Evolutionary conservation across 2,329 filamentous ascomycete genomes (phyloP).

Genomic region (Byssochlamys sp.): DNA sequence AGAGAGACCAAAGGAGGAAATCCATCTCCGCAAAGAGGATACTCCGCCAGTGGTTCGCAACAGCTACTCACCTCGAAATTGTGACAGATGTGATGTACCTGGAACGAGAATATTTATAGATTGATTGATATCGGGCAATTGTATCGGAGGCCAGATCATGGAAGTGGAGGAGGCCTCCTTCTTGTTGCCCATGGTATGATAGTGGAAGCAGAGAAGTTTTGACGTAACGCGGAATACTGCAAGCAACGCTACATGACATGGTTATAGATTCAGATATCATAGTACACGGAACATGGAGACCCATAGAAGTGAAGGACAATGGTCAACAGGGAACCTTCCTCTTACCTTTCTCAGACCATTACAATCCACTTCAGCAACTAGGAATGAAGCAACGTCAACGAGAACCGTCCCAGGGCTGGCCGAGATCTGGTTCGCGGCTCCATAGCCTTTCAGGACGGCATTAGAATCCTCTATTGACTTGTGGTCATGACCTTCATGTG

Average conservation of each 20-base stretch:
- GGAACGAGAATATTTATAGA: background rate
- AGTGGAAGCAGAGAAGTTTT: background rate
- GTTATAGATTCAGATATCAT: background rate
- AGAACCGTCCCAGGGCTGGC: constrained; percentile 61
- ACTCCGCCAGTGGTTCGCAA: constrained; percentile 10
- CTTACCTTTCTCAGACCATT: constrained; percentile 30
- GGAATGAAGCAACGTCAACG: constrained; percentile 68
- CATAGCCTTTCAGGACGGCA: constrained; percentile 60
- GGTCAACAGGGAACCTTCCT: constrained; percentile 7
- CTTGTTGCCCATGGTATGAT: constrained; percentile 40
- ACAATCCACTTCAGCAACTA: constrained; percentile 62
- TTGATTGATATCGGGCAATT: constrained; percentile 44
- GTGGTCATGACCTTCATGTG: constrained; percentile 37
- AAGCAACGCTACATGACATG: background rate
- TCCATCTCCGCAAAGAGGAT: constrained; percentile 30
- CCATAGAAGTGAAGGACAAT: background rate
- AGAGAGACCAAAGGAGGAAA: constrained; percentile 15
- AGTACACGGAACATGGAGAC: constrained; percentile 1
- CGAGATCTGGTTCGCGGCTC: constrained; percentile 64
- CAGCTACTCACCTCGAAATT: background rate
- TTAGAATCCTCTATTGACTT: constrained; percentile 21
- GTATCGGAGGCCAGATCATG: constrained; percentile 50
- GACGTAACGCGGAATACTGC: background rate
- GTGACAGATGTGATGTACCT: background rate
- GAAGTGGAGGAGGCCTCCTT: constrained; percentile 42